Conservation (phyloP, 345 rosid species). For the Bretschneidera sinensis region DNA sequence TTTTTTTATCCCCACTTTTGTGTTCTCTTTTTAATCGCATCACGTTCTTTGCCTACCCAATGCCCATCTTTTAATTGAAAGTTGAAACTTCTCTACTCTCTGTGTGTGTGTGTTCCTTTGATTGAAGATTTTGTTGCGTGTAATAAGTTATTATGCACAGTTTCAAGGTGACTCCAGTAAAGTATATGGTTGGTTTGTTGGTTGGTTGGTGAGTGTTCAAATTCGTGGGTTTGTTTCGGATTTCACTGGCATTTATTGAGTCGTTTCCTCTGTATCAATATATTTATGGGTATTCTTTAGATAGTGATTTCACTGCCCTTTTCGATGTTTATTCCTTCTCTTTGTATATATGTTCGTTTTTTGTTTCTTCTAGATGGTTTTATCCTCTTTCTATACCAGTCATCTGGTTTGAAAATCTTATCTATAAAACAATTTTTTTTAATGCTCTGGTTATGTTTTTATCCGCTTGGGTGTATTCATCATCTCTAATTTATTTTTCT, state of each 20-base stretch:
- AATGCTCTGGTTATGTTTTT: conserved; percentile 31
- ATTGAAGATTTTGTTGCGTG: not conserved
- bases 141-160: not conserved
- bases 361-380: conserved; percentile 31
- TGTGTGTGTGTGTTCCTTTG: no score
- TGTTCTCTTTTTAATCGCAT: conserved; percentile 15
- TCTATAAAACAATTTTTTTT: conserved; percentile 10
- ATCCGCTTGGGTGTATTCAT: conserved; percentile 50
- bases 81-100: not conserved
- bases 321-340: conserved; percentile 93
- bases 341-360: conserved; percentile 42
- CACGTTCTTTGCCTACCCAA: conserved; percentile 23
- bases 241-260: conserved; percentile 18
- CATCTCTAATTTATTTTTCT: conserved; percentile 18
- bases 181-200: not conserved
- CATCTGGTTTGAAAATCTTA: conserved; percentile 25
- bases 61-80: no score
- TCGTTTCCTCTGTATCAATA: conserved; percentile 34
- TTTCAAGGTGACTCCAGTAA: not conserved
- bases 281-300: conserved; percentile 38
- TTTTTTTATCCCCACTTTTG: conserved; percentile 16
- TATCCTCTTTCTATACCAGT: conserved; percentile 31
- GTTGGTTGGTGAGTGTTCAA: conserved; percentile 34
- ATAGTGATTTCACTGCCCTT: conserved; percentile 83
- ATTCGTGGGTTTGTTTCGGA: conserved; percentile 5